A percentile compares a stretch with the other conserved stretches of the same genome.
Conservation (phyloP, 1,284 basidiomycete genomes). For the Sporisorium sorghi region DNA sequence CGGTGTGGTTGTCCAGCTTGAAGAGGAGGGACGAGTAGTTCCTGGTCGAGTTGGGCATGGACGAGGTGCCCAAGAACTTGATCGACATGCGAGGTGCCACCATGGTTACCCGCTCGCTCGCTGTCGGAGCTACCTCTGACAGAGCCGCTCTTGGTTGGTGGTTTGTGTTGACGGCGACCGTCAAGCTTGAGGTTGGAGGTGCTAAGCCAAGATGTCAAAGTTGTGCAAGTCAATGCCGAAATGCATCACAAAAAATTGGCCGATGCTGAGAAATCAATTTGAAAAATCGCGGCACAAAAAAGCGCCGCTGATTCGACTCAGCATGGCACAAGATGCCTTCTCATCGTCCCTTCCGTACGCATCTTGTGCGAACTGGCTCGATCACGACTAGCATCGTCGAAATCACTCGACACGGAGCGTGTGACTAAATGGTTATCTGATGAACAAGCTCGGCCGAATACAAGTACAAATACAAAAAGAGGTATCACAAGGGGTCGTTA, state of each 20-base stretch:
- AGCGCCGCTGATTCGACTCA: background rate
- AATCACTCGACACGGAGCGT: too few species aligned
- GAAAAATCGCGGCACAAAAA: background rate
- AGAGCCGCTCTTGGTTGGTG: background rate
- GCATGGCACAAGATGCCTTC: background rate
- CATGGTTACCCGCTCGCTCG: slow-evolving; percentile 20
- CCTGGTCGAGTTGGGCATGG: slow-evolving; percentile 58
- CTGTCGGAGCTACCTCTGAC: background rate
- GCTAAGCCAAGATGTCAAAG: background rate
- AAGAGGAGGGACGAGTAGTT: slow-evolving; percentile 67
- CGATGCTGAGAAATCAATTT: background rate
- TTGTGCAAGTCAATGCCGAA: slow-evolving; percentile 4
- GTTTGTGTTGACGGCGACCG: background rate
- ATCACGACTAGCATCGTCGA: too few species aligned
- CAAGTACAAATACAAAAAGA: slow-evolving; percentile 32
- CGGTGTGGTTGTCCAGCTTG: slow-evolving; percentile 56
- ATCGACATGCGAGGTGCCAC: slow-evolving; percentile 54
- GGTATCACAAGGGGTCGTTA: slow-evolving; percentile 23
- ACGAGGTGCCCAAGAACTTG: slow-evolving; percentile 66
- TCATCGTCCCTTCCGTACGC: background rate
- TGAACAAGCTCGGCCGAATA: background rate
- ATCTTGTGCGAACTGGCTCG: background rate
- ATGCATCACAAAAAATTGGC: slow-evolving; percentile 12
- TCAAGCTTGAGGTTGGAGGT: slow-evolving; percentile 11
- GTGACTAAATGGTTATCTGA: background rate